Base-by-base conservation (phyloP, 352 stramenopile species). In the Globisporangium parvum region DNA sequence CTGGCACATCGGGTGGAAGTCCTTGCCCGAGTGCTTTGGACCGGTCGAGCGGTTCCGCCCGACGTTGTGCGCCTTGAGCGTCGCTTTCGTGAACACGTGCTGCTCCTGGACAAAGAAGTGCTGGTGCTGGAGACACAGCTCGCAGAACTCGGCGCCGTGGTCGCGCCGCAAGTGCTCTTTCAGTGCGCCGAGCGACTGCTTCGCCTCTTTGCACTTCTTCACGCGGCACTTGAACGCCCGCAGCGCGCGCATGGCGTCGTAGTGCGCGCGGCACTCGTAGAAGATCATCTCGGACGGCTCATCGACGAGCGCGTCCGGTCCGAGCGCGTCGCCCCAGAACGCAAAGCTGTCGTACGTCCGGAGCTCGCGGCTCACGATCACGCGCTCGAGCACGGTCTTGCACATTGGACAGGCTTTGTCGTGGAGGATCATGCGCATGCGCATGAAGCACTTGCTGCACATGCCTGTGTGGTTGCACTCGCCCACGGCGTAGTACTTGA, bases 1-100 rank as follows among this genome's bases (percentile, higher is more conserved):
- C 59, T 95, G 81, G 53, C 87, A 96, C 66, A 91, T 85, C 6
- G 87, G 87, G 53, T 96, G 87, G 53, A 87, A 88, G 49, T 91
- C 80, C 46, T 89, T 90, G 42, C 77, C 74, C 1, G 68, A 77
- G 2, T 82, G 68, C 48, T 85, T 86, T 0, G 66, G 60, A 3
- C 73, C 76, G 0, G 63, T 62, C 8, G 61, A 66, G 54, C 65
- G 65, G 51, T 73, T 81, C 37, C 65, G 61, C 20, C 80, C 80
- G 24, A 85, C 69, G 51, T 83, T 80, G 64, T 93, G 83, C 53
- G 72, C 66, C 44, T 83, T 85, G 18, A 93, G 55, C 8, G 75
- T 78, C 24, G 67, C 68, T 49, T 90, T 91, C 10, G 76, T 81
- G 59, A 88, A 93, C 57, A 90, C 73, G 48, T 85, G 77, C 44